These are phyloP conservation scores for Agarophyton chilense DNA, from an alignment of 23 red algal genomes.

Conservation along the genomic window DNA sequence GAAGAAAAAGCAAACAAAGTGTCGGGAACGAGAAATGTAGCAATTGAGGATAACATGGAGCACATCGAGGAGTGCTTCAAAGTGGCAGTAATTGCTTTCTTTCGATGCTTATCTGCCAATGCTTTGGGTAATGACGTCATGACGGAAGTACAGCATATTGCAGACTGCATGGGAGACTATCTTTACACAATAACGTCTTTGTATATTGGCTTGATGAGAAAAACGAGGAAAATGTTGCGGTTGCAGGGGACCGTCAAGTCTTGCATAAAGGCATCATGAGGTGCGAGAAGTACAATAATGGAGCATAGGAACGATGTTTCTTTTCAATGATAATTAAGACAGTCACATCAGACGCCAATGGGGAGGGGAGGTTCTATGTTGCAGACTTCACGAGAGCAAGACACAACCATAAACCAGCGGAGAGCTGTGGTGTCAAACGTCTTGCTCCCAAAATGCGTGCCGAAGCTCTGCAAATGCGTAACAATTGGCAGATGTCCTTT, in stretches of 20 bases:
- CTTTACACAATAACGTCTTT: too few relatives aligned
- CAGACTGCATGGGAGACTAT: not conserved
- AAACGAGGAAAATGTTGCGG: too few relatives aligned
- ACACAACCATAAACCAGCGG: too few relatives aligned
- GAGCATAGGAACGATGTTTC: not conserved
- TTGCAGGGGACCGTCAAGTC: not conserved
- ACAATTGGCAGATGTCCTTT: not conserved
- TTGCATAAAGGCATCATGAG: not conserved
- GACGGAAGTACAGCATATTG: constrained; percentile 7
- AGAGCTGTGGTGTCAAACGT: too few relatives aligned
- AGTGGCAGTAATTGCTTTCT: not conserved
- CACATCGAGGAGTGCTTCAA: not conserved
- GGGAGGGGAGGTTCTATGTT: not conserved
- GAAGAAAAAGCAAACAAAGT: too few relatives aligned
- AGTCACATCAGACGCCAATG: not conserved
- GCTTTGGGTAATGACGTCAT: not conserved
- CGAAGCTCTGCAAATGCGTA: not conserved
- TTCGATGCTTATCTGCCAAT: too few relatives aligned
- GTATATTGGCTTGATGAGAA: too few relatives aligned
- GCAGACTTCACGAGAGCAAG: too few relatives aligned
- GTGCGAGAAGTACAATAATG: not conserved
- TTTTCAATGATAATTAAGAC: not conserved
- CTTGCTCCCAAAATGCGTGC: too few relatives aligned
- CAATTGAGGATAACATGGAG: too few relatives aligned
- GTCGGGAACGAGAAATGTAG: too few relatives aligned